Evolutionary conservation across 2,329 filamentous ascomycete species (phyloP), one percentile per base, ranked within the genome.

Genomic region (Xylaria hypoxylon): DNA sequence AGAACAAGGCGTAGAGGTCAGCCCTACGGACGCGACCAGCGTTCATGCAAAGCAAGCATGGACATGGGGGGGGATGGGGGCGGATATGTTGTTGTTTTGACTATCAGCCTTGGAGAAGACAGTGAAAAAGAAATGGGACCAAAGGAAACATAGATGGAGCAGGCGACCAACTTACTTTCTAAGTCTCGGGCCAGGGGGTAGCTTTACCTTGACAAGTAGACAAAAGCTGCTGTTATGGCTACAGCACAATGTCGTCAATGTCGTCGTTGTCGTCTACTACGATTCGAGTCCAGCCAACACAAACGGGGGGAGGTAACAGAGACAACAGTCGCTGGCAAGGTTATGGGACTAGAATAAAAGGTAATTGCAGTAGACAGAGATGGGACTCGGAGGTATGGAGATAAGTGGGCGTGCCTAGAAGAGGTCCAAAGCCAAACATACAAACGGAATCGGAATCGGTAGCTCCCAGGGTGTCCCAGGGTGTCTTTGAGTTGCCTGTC

Each of bases 11-110:
- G 48, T 28, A 35, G 31, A 17, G 33, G 22, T 68, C 67, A 69
- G 67, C 67, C 67, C 63, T 67, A 69, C 22, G 26, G 31, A 26
- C 55, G 35, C 45, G 22, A 56, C 47, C 62, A 58, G 26, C 13
- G 47, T 59, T 58, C 57, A 64, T 64, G 64, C 67, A 66, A 13
- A 33, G 6, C 31, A 26, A 51, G 33, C 44, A 53, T 19, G 51
- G 56, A 26, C 45, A 55, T 26, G 57, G 60, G 66, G 59, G 50
- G 31, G 13, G 22, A 55, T 17, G 24, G 22, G 10, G 11, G 13
- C 24, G 33, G 15, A 22, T 13, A 38, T 56, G 24, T 44, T 62
- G 13, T 38, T 38, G 13, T 38, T 26, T 44, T 26, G 52, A 55
- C 35, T 3, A 50, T 59, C 47, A 59, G 40, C 48, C 44, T 55